Base-by-base conservation (phyloP, 2,329 filamentous ascomycete genomes). In the Helotiales sp. region DNA sequence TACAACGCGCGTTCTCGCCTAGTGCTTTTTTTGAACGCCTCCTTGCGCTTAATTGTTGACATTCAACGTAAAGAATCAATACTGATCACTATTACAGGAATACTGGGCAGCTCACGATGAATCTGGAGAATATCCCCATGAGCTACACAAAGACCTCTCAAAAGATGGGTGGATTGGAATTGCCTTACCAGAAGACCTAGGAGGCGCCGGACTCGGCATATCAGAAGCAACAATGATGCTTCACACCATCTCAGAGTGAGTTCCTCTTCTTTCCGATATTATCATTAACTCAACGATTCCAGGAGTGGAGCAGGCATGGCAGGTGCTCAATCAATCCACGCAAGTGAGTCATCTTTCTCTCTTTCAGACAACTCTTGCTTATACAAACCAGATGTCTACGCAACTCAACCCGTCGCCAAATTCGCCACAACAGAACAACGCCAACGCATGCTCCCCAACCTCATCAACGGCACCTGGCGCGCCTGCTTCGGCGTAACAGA, bases 401-500 rank as follows among this genome's bases (percentile, higher is more conserved):
- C 89, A 2, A 94, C 91, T 0, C 91, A 94, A 76, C 86, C 87
- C 43, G 82, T 96, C 2, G 89, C 91, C 1, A 89, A 85, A 72
- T 95, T 94, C 71, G 91, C 90, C 0, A 90, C 86, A 0, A 77
- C 82, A 5, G 84, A 87, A 61, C 91, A 95, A 78, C 79, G 89
- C 2, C 78, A 86, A 63, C 80, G 81, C 4, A 91, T 88, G 30
- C 84, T 96, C 10, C 88, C 90, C 0, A 87, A 87, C 60, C 88
- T 96, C 66, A 90, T 96, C 45, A 85, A 85, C 6, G 92, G 92
- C 1, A 83, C 88, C 70, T 91, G 85, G 84, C 82, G 92, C 63
- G 88, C 87, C 0, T 96, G 92, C 75, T 96, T 96, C 71, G 92
- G 92, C 13, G 92, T 96, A 1, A 95, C 91, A n/a, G 92, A 95